Conservation (phyloP, 1,284 basidiomycete genomes). For the Sanghuangporus sanghuang region DNA sequence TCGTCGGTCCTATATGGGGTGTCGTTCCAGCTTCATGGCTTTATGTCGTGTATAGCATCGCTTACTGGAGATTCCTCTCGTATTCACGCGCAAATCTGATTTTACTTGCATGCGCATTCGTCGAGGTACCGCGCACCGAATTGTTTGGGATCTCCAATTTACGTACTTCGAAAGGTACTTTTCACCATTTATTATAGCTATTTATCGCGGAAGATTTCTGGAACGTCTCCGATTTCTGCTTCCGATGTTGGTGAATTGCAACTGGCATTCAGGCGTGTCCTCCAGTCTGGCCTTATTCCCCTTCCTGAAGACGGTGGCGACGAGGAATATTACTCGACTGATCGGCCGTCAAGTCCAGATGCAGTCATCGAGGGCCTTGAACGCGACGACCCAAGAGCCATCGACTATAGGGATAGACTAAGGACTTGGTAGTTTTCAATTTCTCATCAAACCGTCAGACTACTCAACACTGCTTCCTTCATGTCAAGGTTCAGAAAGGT, state of each 20-base stretch:
- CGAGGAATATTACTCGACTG: slow-evolving; percentile 46
- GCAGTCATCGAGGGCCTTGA: slow-evolving; percentile 54
- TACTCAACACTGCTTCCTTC: not conserved
- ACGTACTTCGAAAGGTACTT: slow-evolving; percentile 45
- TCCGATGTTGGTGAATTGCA: slow-evolving; percentile 52
- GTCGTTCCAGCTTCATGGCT: slow-evolving; percentile 66
- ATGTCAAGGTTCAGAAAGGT: slow-evolving; percentile 62
- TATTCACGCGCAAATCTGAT: slow-evolving; percentile 34
- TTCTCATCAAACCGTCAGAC: not conserved
- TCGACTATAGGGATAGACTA: slow-evolving; percentile 70
- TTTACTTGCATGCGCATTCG: slow-evolving; percentile 45
- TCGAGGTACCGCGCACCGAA: slow-evolving; percentile 43
- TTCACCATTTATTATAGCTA: slow-evolving; percentile 72
- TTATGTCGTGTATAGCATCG: slow-evolving; percentile 55
- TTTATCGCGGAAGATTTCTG: slow-evolving; percentile 50
- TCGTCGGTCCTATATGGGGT: slow-evolving; percentile 69
- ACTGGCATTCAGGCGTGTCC: slow-evolving; percentile 49
- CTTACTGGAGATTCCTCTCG: slow-evolving; percentile 38
- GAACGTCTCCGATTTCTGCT: slow-evolving; percentile 41
- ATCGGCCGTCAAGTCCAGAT: slow-evolving; percentile 55
- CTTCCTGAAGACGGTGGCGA: slow-evolving; percentile 49
- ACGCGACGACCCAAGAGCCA: slow-evolving; percentile 61
- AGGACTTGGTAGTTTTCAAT: slow-evolving; percentile 45
- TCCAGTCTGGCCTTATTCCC: slow-evolving; percentile 59
- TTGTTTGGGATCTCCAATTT: slow-evolving; percentile 2